A percentile compares a stretch with the other conserved stretches of the same genome.
These are phyloP conservation scores for Globisporangium spinosum DNA, from an alignment of 352 stramenopile species.

Conservation along the genomic window DNA sequence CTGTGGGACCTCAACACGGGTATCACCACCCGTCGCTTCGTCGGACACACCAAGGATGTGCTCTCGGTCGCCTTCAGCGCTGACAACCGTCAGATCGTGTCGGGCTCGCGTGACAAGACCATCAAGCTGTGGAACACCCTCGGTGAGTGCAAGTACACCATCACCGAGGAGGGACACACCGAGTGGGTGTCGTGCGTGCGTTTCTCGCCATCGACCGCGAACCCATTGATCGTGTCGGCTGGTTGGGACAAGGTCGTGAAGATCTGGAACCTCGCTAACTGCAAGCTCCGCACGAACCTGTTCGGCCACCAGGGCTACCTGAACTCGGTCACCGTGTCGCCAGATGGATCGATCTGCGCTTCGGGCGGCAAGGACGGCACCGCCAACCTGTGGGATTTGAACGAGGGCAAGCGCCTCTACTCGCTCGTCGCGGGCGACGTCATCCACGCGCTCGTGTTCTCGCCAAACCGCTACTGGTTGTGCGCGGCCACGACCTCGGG, in stretches of 20 bases:
- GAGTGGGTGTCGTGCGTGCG: conserved; percentile 99
- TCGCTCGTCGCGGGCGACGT: conserved; percentile 97
- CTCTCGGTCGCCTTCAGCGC: conserved; percentile 99
- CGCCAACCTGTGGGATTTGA: conserved; percentile 99
- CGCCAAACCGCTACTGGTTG: conserved; percentile 99
- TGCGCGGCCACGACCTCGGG: conserved; percentile 97
- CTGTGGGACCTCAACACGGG: conserved; percentile 99
- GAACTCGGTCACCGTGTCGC: conserved; percentile 99
- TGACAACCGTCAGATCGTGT: conserved; percentile 99
- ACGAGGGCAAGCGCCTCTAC: conserved; percentile 99
- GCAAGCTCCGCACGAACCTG: conserved; percentile 99
- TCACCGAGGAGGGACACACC: conserved; percentile 97
- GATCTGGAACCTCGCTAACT: conserved; percentile 99
- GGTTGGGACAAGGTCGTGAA: conserved; percentile 99
- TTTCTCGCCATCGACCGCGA: conserved; percentile 95
- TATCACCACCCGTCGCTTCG: conserved; percentile 98
- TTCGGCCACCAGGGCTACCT: conserved; percentile 99
- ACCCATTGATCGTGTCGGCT: conserved; percentile 98
- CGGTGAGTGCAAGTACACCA: conserved; percentile 99
- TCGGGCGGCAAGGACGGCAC: conserved; percentile 99
- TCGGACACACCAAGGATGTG: conserved; percentile 99
- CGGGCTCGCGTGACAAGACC: conserved; percentile 97
- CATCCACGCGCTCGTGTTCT: conserved; percentile 97
- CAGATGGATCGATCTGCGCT: conserved; percentile 98
- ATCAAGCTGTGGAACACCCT: conserved; percentile 99